A percentile compares a stretch with the other conserved stretches of the same genome.
phyloP scores from a whole-genome alignment of 768 basidiomycete species.

The Tephrocybe sp. region DNA sequence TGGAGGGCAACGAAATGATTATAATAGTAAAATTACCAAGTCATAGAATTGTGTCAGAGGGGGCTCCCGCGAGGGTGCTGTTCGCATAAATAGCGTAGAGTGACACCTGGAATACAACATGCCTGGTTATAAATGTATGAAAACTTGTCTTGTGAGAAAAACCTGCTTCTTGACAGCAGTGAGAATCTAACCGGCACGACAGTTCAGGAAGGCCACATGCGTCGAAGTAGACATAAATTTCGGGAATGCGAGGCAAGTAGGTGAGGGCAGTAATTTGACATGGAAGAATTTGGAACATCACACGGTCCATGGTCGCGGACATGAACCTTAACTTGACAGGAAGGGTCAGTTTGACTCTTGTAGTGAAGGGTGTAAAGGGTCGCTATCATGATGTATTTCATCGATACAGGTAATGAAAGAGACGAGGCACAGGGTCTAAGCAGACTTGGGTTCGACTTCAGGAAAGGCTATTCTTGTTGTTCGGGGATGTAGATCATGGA shows the following conservation, averaged over 20 bases:
- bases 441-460: too few relatives aligned
- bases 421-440: too few relatives aligned
- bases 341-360: background rate
- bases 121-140: background rate
- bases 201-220: background rate
- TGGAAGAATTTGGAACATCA: background rate
- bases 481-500: too few relatives aligned
- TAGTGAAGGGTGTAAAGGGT: too few relatives aligned
- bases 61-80: too few relatives aligned
- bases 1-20: too few relatives aligned
- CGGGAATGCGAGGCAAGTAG: background rate
- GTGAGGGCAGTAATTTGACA: background rate
- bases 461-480: too few relatives aligned
- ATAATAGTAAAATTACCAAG: too few relatives aligned
- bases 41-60: too few relatives aligned
- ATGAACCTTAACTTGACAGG: background rate
- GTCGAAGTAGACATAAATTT: background rate
- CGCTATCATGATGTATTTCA: too few relatives aligned
- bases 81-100: too few relatives aligned
- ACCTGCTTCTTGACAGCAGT: conserved; percentile 3
- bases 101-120: background rate
- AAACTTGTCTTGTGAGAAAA: background rate
- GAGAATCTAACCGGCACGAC: conserved; percentile 7
- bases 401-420: too few relatives aligned
- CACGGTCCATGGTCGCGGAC: background rate